Evolutionary conservation across 2,329 filamentous ascomycete species (phyloP).

Genomic region (Colletotrichum cuscutae): DNA sequence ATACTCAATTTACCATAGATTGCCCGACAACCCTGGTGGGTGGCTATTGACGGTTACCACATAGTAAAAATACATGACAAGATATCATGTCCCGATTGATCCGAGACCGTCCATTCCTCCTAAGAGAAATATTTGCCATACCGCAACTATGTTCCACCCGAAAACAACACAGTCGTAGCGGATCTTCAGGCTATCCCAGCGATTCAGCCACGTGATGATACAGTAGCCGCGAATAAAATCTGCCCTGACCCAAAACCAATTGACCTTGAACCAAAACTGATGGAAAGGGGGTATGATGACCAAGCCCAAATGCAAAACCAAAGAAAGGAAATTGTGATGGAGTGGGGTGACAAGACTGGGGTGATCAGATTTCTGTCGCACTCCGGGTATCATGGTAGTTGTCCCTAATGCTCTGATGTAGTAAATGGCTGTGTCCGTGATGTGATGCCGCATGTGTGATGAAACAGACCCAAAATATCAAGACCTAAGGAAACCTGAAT

Average conservation of each 20-base stretch:
- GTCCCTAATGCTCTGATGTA: slow-evolving; percentile 36
- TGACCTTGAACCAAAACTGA: neutral
- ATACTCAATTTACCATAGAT: neutral
- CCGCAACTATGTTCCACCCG: neutral
- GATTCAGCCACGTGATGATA: neutral
- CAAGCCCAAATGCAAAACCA: slow-evolving; percentile 11
- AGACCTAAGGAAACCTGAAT: neutral
- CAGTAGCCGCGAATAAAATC: neutral
- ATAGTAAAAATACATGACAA: neutral
- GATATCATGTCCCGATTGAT: neutral
- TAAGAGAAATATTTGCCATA: neutral
- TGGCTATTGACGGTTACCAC: neutral
- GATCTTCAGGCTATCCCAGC: neutral
- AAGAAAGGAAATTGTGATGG: slow-evolving; percentile 24
- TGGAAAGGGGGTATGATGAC: slow-evolving; percentile 26
- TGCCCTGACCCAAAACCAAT: neutral
- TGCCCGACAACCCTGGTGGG: neutral
- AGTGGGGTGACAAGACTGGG: slow-evolving; percentile 36
- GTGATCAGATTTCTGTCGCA: slow-evolving; percentile 36
- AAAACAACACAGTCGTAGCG: neutral
- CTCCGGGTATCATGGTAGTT: slow-evolving; percentile 37
- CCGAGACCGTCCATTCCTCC: neutral
- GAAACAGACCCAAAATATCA: neutral
- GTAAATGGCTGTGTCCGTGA: slow-evolving; percentile 25
- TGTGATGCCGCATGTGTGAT: slow-evolving; percentile 22